Percentiles rank a stretch among this genome's conserved stretches.
These are phyloP conservation scores for Conticribra guillardii DNA, from an alignment of 108 stramenopile genomes.

Conservation along the genomic window DNA sequence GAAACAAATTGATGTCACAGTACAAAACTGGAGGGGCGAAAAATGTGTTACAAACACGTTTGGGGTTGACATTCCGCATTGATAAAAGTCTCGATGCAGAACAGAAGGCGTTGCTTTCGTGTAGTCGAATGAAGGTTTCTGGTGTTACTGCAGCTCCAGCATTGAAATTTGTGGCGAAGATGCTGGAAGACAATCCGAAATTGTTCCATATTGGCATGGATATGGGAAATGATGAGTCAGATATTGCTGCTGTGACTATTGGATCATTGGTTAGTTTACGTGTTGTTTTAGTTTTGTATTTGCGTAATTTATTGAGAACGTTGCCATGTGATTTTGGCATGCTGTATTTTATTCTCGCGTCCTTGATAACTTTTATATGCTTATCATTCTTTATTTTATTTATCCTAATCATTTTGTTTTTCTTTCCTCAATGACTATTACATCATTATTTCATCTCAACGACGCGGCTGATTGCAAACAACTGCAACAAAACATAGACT, in stretches of 20 bases:
- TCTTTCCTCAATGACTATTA: too few relatives aligned
- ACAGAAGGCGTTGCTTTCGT: slow-evolving; percentile 48
- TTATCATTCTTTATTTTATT: too few relatives aligned
- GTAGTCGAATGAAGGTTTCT: slow-evolving; percentile 55
- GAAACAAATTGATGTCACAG: slow-evolving; percentile 7
- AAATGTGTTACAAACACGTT: slow-evolving; percentile 15
- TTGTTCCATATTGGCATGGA: slow-evolving; percentile 43
- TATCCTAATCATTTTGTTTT: too few relatives aligned
- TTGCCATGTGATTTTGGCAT: too few relatives aligned
- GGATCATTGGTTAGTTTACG: too few relatives aligned
- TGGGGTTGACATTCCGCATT: slow-evolving; percentile 32
- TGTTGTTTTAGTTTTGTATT: too few relatives aligned
- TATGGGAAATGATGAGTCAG: slow-evolving; percentile 25
- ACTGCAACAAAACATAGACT: too few relatives aligned
- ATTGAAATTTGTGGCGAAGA: slow-evolving; percentile 54
- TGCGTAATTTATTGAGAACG: too few relatives aligned
- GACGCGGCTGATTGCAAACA: too few relatives aligned
- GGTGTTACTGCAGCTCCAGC: slow-evolving; percentile 49
- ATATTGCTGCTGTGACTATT: slow-evolving; percentile 35
- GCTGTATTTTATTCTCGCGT: too few relatives aligned
- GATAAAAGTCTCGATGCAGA: slow-evolving; percentile 7
- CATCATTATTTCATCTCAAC: too few relatives aligned
- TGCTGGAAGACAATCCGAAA: slow-evolving; percentile 63
- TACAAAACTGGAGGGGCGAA: slow-evolving; percentile 37
- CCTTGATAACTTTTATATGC: too few relatives aligned